phyloP scores from a whole-genome alignment of 106 monocot genomes.

The Alisma plantagoaquatica region DNA sequence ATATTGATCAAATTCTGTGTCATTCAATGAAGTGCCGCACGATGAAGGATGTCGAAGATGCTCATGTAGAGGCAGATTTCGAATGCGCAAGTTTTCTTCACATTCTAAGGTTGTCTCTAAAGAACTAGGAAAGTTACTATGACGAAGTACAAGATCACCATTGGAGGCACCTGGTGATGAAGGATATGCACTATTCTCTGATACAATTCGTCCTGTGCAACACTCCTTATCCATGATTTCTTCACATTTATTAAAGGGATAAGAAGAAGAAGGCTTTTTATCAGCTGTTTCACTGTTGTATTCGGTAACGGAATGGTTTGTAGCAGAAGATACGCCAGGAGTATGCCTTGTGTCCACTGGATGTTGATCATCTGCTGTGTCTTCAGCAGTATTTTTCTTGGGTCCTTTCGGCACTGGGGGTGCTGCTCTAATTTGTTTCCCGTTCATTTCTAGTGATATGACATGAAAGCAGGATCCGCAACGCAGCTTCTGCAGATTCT shows the following conservation, averaged over 20 bases:
- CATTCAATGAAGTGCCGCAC: too few relatives aligned
- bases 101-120: constrained; percentile 30
- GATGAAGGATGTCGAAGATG: constrained; percentile 48
- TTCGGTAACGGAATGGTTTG: too few relatives aligned
- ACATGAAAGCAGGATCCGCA: constrained; percentile 79
- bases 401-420: too few relatives aligned
- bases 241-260: constrained; percentile 21
- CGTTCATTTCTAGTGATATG: constrained; percentile 48
- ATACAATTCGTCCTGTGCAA: constrained; percentile 27
- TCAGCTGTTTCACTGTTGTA: constrained; percentile 20
- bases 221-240: constrained; percentile 34
- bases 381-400: constrained; percentile 6
- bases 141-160: constrained; percentile 33
- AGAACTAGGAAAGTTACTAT: constrained; percentile 37
- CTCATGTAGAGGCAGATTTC: constrained; percentile 60
- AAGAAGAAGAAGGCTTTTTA: constrained; percentile 46
- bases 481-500: constrained; percentile 39
- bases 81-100: constrained; percentile 25
- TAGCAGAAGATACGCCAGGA: too few relatives aligned
- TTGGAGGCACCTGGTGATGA: constrained; percentile 32
- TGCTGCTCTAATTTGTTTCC: constrained; percentile 35
- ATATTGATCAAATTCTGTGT: constrained; percentile 36
- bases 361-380: constrained; percentile 10
- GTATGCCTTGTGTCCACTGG: too few relatives aligned
- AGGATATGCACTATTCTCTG: constrained; percentile 40